Conservation (phyloP, 2,329 filamentous ascomycete genomes). For the Capronia coronata region DNA sequence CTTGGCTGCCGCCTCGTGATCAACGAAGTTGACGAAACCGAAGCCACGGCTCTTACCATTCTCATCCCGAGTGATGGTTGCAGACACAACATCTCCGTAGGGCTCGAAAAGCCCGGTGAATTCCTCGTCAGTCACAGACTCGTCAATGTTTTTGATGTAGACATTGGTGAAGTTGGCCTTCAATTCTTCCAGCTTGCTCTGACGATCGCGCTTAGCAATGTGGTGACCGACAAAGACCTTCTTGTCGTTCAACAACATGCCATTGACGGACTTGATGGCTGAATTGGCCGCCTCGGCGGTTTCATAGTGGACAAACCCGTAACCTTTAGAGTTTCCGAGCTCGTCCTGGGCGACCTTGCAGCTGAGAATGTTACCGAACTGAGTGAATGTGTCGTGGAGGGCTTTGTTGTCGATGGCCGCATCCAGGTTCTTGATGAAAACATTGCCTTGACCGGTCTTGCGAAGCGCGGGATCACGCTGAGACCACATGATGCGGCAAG, state of each 20-base stretch:
- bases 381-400: conserved; percentile 97
- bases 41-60: conserved; percentile 87
- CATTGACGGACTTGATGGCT: conserved; percentile 99
- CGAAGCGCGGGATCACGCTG: conserved; percentile 97
- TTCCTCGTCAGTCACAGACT: conserved; percentile 81
- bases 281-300: conserved; percentile 93
- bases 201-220: conserved; percentile 99
- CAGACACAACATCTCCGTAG: conserved; percentile 90
- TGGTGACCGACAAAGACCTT: conserved; percentile 99
- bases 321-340: conserved; percentile 93
- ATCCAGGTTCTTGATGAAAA: conserved; percentile 99
- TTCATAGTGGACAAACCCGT: conserved; percentile 99
- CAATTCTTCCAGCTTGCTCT: conserved; percentile 99
- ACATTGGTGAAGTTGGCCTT: conserved; percentile 99
- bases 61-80: conserved; percentile 86
- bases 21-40: conserved; percentile 92
- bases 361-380: conserved; percentile 97
- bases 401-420: conserved; percentile 99
- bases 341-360: conserved; percentile 99
- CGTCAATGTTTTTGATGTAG: conserved; percentile 96
- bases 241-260: conserved; percentile 99
- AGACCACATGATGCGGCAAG: conserved; percentile 99
- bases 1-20: conserved; percentile 75
- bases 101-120: conserved; percentile 90
- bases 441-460: conserved; percentile 98